These are phyloP conservation scores for Leptodontidium sp. DNA, from an alignment of 2,329 filamentous ascomycete genomes.

Conservation along the genomic window DNA sequence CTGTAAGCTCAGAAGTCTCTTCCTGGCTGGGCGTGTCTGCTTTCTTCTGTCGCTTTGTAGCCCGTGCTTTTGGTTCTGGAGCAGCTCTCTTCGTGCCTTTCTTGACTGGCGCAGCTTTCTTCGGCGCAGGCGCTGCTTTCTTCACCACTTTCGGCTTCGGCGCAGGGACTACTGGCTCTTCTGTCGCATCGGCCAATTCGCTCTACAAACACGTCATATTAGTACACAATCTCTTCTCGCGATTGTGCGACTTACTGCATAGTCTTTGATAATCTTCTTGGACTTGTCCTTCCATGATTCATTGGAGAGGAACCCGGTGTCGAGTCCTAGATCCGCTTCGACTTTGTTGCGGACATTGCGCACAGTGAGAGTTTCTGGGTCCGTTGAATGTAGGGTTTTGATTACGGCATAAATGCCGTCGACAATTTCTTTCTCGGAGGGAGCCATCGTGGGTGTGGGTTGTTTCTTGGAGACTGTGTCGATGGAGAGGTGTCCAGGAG, in stretches of 20 bases:
- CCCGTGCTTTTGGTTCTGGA: constrained; percentile 51
- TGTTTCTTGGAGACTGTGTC: neutral
- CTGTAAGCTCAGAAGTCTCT: constrained; percentile 28
- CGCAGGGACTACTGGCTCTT: constrained; percentile 17
- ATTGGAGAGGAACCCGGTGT: constrained; percentile 58
- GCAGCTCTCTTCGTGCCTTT: constrained; percentile 48
- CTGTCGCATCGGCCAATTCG: constrained; percentile 32
- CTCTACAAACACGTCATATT: constrained; percentile 21
- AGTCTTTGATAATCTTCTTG: constrained; percentile 63
- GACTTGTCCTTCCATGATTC: constrained; percentile 65
- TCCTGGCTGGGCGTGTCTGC: constrained; percentile 38
- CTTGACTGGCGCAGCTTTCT: constrained; percentile 39
- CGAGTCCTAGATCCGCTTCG: constrained; percentile 58
- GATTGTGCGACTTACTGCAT: constrained; percentile 55
- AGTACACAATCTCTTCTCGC: constrained; percentile 5
- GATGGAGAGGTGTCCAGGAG: neutral
- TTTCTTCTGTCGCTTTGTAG: constrained; percentile 46
- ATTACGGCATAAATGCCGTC: constrained; percentile 29
- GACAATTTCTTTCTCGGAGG: constrained; percentile 33
- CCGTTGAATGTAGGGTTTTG: constrained; percentile 7
- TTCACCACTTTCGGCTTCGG: constrained; percentile 26
- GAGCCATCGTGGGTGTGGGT: constrained; percentile 27
- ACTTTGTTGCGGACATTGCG: constrained; percentile 63
- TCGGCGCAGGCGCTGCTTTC: constrained; percentile 59
- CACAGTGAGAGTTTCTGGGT: constrained; percentile 54